Conservation (phyloP, 352 stramenopile genomes). For the Pythium vanterpoolii region DNA sequence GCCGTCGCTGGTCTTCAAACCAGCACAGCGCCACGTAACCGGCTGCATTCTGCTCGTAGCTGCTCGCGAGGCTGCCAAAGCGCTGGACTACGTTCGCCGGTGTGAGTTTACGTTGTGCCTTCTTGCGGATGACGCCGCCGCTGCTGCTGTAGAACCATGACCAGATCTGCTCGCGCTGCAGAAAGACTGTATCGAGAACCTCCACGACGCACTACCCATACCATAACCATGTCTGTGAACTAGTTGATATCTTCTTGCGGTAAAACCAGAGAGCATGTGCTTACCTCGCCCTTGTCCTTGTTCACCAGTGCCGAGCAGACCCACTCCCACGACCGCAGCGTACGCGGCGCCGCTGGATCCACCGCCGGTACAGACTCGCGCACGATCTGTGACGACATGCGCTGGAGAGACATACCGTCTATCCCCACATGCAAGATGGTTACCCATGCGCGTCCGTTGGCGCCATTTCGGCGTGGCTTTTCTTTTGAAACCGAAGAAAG, state of each 20-base stretch:
- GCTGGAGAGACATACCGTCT: constrained; percentile 12
- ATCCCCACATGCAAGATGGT: neutral
- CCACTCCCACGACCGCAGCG: constrained; percentile 59
- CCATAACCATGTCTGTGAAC: neutral
- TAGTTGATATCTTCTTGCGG: neutral
- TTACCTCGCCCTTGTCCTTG: constrained; percentile 50
- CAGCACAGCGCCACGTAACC: constrained; percentile 50
- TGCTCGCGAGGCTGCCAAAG: constrained; percentile 32
- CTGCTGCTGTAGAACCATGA: constrained; percentile 65
- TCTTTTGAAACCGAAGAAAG: constrained; percentile 2
- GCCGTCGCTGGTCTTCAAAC: constrained; percentile 50
- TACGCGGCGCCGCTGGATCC: constrained; percentile 48
- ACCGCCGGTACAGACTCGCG: constrained; percentile 50
- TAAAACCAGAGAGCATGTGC: neutral
- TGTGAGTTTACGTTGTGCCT: constrained; percentile 48
- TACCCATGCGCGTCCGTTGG: neutral
- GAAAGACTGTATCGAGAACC: constrained; percentile 69
- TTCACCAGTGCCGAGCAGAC: constrained; percentile 61
- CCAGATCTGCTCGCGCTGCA: constrained; percentile 77
- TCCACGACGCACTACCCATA: constrained; percentile 35
- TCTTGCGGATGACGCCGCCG: constrained; percentile 56
- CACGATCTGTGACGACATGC: constrained; percentile 40
- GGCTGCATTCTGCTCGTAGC: constrained; percentile 21
- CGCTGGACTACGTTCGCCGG: constrained; percentile 35
- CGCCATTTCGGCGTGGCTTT: constrained; percentile 5